Base-by-base conservation (phyloP, 2,329 filamentous ascomycete species). In the Ophiostoma quercus region DNA sequence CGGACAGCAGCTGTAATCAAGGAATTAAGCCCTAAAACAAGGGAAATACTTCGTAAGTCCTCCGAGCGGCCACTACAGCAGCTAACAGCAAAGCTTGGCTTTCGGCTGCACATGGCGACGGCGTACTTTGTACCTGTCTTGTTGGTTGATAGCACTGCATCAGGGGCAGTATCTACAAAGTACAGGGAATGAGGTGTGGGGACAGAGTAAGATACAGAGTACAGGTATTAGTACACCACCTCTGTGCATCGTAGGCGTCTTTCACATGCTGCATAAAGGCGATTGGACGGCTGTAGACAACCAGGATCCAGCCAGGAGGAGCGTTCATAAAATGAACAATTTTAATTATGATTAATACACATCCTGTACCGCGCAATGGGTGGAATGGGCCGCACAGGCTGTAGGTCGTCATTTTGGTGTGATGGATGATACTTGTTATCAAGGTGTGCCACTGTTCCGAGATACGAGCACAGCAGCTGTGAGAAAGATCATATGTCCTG, bases 271-370 rank as follows among this genome's bases (percentile, higher is more conserved):
- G 22, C 51, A 25, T 25, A 57, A 57, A 57, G 51, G 51, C 51
- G 51, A 57, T 57, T 57, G 51, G 51, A 57, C 22, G n/a, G 51
- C 51, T 25, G 51, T 19, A 47, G 43, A 47, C 43, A 47, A 16
- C n/a, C 51, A 25, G 51, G 51, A 57, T 57, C 51, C 51, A 57
- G 51, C 22, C 9, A 57, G 22, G 47, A 54, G n/a, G 51, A 57
- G 51, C 51, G 57, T 32, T 62, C 57, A 62, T 16, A 32, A 32
- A 62, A 62, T 62, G 57, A 62, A 62, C 25, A 62, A 62, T 32
- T 62, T 62, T 32, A 32, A 62, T 62, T 62, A 1, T 62, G 57
- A 62, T 62, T 32, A 62, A 25, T 19, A 62, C 57, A 32, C 25
- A 7, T 32, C 11, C 12, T 16, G 57, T 29, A 57, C n/a, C n/a